phyloP scores from a whole-genome alignment of 2,329 filamentous ascomycete species.

The Cytospora schulzeri region DNA sequence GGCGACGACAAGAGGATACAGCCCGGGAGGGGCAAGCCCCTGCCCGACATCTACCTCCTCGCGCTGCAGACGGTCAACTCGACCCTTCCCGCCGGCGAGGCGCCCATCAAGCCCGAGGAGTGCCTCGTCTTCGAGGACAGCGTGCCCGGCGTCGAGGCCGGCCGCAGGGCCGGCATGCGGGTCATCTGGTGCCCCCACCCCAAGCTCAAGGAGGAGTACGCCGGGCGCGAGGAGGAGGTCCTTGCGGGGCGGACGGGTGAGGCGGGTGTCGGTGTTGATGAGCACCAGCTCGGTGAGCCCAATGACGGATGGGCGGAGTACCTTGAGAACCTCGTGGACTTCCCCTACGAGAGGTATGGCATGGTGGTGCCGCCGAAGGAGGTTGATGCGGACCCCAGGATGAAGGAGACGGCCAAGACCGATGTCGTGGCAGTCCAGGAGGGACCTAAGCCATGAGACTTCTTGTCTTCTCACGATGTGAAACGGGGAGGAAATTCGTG shows the following conservation, averaged over 20 bases:
- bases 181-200: conserved; percentile 91
- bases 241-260: conserved; percentile 80
- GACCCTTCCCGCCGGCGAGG: conserved; percentile 63
- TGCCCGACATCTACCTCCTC: conserved; percentile 91
- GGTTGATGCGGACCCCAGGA: conserved; percentile 47
- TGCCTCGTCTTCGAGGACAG: conserved; percentile 97
- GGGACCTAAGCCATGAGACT: conserved; percentile 2
- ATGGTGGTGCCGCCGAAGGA: conserved; percentile 51
- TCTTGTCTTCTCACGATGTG: neutral
- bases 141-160: conserved; percentile 89
- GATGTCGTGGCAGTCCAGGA: conserved; percentile 27
- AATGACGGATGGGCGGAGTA: conserved; percentile 65
- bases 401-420: conserved; percentile 41
- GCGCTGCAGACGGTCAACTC: conserved; percentile 85
- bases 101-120: conserved; percentile 74
- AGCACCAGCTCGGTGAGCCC: conserved; percentile 58
- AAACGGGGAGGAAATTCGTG: too few relatives aligned
- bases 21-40: conserved; percentile 83
- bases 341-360: conserved; percentile 62
- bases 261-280: conserved; percentile 54
- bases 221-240: conserved; percentile 76
- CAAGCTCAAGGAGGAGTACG: conserved; percentile 74
- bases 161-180: conserved; percentile 89
- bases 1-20: conserved; percentile 83
- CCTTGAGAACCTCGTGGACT: conserved; percentile 51